phyloP scores from a whole-genome alignment of 2,329 filamentous ascomycete genomes.

The Hypoxylon sp. region DNA sequence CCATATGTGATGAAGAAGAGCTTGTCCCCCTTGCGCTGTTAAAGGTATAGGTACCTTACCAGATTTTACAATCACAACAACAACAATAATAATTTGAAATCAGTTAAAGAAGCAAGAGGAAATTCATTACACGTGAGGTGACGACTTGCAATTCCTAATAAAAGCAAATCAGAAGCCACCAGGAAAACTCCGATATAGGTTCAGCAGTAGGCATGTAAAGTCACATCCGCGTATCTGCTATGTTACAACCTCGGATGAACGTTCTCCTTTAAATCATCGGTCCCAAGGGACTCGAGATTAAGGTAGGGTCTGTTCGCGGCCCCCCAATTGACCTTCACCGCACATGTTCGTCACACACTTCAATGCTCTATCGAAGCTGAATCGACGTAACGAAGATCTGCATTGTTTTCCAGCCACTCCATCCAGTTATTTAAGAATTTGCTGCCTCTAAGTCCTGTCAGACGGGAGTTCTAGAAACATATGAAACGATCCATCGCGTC shows the following conservation, averaged over 20 bases:
- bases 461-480: slow-evolving; percentile 34
- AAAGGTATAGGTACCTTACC: neutral
- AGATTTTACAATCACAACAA: neutral
- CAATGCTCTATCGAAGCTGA: slow-evolving; percentile 55
- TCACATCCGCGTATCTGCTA: slow-evolving; percentile 29
- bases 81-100: slow-evolving; percentile 4
- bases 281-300: slow-evolving; percentile 22
- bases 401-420: slow-evolving; percentile 88
- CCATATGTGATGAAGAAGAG: slow-evolving; percentile 31
- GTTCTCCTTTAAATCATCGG: slow-evolving; percentile 29
- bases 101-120: slow-evolving; percentile 8
- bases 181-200: slow-evolving; percentile 21
- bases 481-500: slow-evolving; percentile 22
- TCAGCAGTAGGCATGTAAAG: slow-evolving; percentile 20
- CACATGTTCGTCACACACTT: slow-evolving; percentile 34
- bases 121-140: slow-evolving; percentile 35
- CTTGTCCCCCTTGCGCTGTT: slow-evolving; percentile 8
- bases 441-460: slow-evolving; percentile 74
- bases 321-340: slow-evolving; percentile 13
- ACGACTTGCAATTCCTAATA: slow-evolving; percentile 19
- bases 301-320: slow-evolving; percentile 32
- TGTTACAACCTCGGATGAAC: slow-evolving; percentile 38
- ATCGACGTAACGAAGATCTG: slow-evolving; percentile 91
- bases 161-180: slow-evolving; percentile 22
- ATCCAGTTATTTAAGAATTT: slow-evolving; percentile 92